These are phyloP conservation scores for Pseudogymnoascus sp. DNA, from an alignment of 2,329 filamentous ascomycete genomes.

Conservation along the genomic window DNA sequence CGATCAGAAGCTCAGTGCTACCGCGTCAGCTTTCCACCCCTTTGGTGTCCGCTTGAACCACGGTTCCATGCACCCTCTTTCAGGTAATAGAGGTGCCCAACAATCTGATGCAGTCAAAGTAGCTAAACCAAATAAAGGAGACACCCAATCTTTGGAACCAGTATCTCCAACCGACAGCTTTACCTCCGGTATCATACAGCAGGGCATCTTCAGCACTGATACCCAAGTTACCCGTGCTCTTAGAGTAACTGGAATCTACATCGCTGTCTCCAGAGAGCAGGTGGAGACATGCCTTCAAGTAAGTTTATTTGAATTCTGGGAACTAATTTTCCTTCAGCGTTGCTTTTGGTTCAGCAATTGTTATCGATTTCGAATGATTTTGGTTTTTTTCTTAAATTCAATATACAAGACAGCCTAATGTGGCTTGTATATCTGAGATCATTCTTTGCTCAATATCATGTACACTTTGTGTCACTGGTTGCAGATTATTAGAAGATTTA, in stretches of 20 bases:
- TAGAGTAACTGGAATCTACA: slow-evolving; percentile 22
- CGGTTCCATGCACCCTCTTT: neutral
- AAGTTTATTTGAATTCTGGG: slow-evolving; percentile 9
- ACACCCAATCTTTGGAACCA: neutral
- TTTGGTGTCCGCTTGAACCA: slow-evolving; percentile 21
- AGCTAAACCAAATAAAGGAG: neutral
- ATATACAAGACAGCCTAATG: neutral
- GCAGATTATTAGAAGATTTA: neutral
- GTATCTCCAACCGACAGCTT: neutral
- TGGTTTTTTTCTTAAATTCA: neutral
- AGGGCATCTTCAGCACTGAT: slow-evolving; percentile 25
- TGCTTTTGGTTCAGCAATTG: neutral
- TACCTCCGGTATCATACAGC: neutral
- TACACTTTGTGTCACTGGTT: neutral
- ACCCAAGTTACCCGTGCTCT: slow-evolving; percentile 23
- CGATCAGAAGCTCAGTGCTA: slow-evolving; percentile 52
- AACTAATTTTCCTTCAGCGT: neutral
- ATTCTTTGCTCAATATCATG: neutral
- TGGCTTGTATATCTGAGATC: too few relatives aligned
- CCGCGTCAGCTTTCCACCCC: slow-evolving; percentile 55
- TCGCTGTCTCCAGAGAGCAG: slow-evolving; percentile 15
- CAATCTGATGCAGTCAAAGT: neutral
- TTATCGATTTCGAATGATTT: neutral
- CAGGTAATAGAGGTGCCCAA: neutral
- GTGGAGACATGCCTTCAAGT: slow-evolving; percentile 21